phyloP scores from a whole-genome alignment of 192 early-diverging fungal genomes.

The Pilobolus umbonatus region DNA sequence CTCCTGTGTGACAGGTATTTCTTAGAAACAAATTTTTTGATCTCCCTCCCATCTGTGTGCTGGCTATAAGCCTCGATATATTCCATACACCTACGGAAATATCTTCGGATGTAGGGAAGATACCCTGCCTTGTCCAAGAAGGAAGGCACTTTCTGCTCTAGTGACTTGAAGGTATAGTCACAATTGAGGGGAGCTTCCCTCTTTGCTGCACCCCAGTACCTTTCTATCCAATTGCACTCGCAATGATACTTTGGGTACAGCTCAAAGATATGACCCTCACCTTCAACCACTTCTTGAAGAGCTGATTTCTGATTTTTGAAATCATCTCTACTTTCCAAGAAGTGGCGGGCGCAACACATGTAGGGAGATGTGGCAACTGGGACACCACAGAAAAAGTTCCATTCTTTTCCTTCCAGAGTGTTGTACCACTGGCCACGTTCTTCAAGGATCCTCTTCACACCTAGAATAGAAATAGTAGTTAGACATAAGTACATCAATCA shows the following conservation, averaged over 20 bases:
- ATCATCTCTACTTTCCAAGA: neutral
- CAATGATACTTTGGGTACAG: slow-evolving; percentile 2
- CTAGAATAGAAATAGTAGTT: no score
- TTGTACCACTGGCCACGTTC: no score
- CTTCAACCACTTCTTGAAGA: neutral
- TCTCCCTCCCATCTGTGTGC: neutral
- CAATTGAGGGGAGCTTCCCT: neutral
- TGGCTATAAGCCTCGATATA: neutral
- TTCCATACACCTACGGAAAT: neutral
- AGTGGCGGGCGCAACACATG: no score
- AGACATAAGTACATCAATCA: no score
- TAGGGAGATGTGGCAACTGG: no score
- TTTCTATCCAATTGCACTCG: no score
- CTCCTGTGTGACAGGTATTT: neutral
- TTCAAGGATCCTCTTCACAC: no score
- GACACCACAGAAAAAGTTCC: no score
- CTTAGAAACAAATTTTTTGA: neutral
- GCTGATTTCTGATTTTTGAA: neutral
- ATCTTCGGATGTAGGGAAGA: neutral
- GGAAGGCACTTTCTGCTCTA: neutral
- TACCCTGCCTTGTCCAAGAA: neutral
- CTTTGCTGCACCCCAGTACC: neutral
- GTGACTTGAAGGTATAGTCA: neutral
- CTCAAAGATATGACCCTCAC: neutral
- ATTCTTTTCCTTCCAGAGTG: no score